Conservation (phyloP, 495 filamentous ascomycete genomes). For the Talaromyces thailandensis region DNA sequence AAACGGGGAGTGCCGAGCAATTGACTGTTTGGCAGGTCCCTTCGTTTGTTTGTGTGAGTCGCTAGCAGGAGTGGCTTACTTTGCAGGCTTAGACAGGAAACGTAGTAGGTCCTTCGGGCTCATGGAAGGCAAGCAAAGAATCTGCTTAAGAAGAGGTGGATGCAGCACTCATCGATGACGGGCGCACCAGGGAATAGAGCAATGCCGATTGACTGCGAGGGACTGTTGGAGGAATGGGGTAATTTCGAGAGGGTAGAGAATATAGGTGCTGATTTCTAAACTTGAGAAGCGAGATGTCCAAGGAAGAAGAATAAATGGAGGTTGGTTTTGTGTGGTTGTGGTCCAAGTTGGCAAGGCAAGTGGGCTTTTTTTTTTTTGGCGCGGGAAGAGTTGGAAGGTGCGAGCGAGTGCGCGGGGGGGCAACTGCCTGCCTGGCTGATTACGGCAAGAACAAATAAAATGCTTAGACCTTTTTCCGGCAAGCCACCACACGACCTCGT, state of each 20-base stretch:
- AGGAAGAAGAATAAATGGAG: neutral
- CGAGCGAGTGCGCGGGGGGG: neutral
- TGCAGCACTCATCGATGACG: slow-evolving; percentile 23
- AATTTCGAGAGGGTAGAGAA: neutral
- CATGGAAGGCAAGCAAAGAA: slow-evolving; percentile 56
- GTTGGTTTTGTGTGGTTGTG: neutral
- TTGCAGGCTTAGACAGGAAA: slow-evolving; percentile 92
- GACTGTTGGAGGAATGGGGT: neutral
- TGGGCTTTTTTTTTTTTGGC: neutral
- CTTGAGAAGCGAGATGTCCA: neutral
- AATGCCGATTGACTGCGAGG: neutral
- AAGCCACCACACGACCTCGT: slow-evolving; percentile 1
- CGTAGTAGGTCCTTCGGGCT: slow-evolving; percentile 85
- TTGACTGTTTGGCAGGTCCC: neutral
- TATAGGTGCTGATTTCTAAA: neutral
- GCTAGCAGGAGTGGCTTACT: slow-evolving; percentile 53
- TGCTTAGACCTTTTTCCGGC: neutral
- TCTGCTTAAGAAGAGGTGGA: slow-evolving; percentile 23
- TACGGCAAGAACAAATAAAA: neutral
- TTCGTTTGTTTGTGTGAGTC: neutral
- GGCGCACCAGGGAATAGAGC: neutral
- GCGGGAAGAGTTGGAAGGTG: neutral
- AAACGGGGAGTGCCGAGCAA: neutral
- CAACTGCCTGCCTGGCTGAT: neutral
- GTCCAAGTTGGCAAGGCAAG: neutral